phyloP scores from a whole-genome alignment of 2,329 filamentous ascomycete genomes.

The Colletotrichum filicis region DNA sequence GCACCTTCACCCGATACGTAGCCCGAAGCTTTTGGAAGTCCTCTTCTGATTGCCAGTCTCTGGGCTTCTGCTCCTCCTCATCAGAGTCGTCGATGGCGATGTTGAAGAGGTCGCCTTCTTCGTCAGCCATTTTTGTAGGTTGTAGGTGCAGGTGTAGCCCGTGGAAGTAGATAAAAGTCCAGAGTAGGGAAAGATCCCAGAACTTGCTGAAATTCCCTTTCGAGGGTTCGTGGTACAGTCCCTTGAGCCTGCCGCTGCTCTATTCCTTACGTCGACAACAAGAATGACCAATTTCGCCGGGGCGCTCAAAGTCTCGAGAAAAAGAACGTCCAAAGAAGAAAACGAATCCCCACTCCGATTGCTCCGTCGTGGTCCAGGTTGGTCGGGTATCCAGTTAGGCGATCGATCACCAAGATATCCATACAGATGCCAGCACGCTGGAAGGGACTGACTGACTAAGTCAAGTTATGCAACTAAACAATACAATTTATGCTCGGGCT shows the following conservation, averaged over 20 bases:
- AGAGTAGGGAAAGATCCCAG: too few species aligned
- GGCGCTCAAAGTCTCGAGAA: neutral
- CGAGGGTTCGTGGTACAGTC: neutral
- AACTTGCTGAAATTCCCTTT: neutral
- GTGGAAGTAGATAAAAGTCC: too few species aligned
- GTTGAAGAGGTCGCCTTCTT: slow-evolving; percentile 46
- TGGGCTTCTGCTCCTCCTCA: slow-evolving; percentile 42
- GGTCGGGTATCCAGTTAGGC: neutral
- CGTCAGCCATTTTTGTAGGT: slow-evolving; percentile 30
- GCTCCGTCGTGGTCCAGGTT: neutral
- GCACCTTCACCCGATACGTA: slow-evolving; percentile 59
- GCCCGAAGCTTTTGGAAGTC: slow-evolving; percentile 59
- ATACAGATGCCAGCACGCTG: neutral
- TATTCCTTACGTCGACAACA: neutral
- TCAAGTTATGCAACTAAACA: neutral
- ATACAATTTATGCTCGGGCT: too few species aligned
- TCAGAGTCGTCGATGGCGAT: slow-evolving; percentile 47
- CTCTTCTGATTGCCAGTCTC: slow-evolving; percentile 59
- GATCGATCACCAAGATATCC: neutral
- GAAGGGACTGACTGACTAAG: too few species aligned
- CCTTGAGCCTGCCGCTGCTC: neutral
- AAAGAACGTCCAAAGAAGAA: neutral
- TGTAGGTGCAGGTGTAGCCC: too few species aligned
- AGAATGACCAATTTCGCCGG: neutral
- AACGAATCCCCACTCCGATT: neutral